These are phyloP conservation scores for Fusarium sp. DNA, from an alignment of 2,329 filamentous ascomycete genomes.

Conservation along the genomic window DNA sequence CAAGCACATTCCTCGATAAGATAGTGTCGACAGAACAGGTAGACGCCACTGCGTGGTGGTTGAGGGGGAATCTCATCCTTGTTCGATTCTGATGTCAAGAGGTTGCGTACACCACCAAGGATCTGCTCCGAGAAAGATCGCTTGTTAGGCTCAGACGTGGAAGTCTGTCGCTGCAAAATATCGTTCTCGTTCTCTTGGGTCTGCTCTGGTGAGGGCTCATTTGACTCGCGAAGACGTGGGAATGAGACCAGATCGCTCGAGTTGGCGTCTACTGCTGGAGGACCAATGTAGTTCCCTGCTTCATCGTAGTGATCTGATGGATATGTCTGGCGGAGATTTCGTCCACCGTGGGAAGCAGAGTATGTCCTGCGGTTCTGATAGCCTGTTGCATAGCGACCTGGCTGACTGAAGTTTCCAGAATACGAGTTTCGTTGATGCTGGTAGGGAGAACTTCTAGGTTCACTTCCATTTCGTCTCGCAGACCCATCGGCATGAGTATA, in stretches of 20 bases:
- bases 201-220: conserved; percentile 10
- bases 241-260: conserved; percentile 20
- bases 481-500: not conserved
- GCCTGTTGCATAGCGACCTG: conserved; percentile 13
- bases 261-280: conserved; percentile 5
- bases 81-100: conserved; percentile 13
- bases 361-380: conserved; percentile 24
- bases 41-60: conserved; percentile 27
- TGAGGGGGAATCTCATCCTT: conserved; percentile 21
- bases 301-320: conserved; percentile 31
- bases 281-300: conserved; percentile 28
- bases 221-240: conserved; percentile 25
- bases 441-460: conserved; percentile 10
- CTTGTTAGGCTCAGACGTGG: not conserved
- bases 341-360: conserved; percentile 13
- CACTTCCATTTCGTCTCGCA: not conserved
- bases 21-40: conserved; percentile 39
- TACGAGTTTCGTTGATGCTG: conserved; percentile 13
- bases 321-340: conserved; percentile 22
- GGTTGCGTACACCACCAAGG: conserved; percentile 23
- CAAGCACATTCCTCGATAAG: conserved; percentile 35
- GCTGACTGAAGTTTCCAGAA: conserved; percentile 25
- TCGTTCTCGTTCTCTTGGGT: not conserved
- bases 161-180: not conserved
- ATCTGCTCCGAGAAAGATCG: conserved; percentile 25